Conservation (phyloP, 768 basidiomycete species). For the Hemileccinum rubropunctum region DNA sequence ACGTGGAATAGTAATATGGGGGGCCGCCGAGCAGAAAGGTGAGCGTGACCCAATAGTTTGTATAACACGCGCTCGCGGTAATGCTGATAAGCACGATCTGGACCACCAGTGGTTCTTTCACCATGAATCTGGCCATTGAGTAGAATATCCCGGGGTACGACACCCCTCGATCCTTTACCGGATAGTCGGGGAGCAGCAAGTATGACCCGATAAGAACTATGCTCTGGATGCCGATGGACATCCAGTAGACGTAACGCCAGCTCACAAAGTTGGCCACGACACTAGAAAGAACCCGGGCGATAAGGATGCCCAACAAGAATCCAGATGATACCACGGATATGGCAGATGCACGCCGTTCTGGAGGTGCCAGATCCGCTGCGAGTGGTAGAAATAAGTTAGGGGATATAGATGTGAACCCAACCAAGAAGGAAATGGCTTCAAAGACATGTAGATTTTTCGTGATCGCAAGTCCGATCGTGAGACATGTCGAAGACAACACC, state of each 20-base stretch:
- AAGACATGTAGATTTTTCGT: slow-evolving; percentile 57
- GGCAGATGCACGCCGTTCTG: slow-evolving; percentile 64
- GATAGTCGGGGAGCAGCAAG: slow-evolving; percentile 70
- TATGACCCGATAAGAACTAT: slow-evolving; percentile 56
- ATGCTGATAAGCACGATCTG: slow-evolving; percentile 62
- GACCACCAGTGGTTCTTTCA: slow-evolving; percentile 73
- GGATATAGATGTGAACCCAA: slow-evolving; percentile 63
- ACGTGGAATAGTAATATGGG: slow-evolving; percentile 73
- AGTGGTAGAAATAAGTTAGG: slow-evolving; percentile 69
- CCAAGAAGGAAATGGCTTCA: slow-evolving; percentile 62
- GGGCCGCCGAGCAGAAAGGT: slow-evolving; percentile 76
- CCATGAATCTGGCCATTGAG: slow-evolving; percentile 71
- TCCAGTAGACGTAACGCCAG: slow-evolving; percentile 74
- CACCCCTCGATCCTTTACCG: slow-evolving; percentile 61
- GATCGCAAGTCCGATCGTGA: slow-evolving; percentile 70
- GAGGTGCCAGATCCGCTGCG: slow-evolving; percentile 78
- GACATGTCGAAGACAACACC: slow-evolving; percentile 47
- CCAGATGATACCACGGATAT: slow-evolving; percentile 68
- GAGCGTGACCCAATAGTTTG: slow-evolving; percentile 65
- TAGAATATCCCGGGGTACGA: slow-evolving; percentile 63
- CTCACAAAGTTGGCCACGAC: slow-evolving; percentile 66
- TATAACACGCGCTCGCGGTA: slow-evolving; percentile 52
- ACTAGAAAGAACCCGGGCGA: slow-evolving; percentile 69
- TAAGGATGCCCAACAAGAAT: slow-evolving; percentile 68
- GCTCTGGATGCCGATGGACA: slow-evolving; percentile 65